A percentile compares a stretch with the other conserved stretches of the same genome.
Conservation (phyloP, 2,329 filamentous ascomycete genomes). For the Cytospora paraplurivora region DNA sequence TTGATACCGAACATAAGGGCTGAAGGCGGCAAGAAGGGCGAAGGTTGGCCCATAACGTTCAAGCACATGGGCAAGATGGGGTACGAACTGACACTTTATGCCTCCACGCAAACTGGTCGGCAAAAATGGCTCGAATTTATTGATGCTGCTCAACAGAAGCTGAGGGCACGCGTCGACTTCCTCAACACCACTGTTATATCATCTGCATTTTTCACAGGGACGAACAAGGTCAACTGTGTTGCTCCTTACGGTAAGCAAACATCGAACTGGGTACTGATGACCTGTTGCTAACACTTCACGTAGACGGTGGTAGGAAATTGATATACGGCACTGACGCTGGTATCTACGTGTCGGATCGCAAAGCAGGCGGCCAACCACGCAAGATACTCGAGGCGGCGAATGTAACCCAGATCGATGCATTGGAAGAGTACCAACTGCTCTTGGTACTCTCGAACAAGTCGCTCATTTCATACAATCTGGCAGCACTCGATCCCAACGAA, state of each 20-base stretch:
- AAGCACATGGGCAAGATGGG: slow-evolving; percentile 93
- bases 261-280: neutral
- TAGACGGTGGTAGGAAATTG: slow-evolving; percentile 91
- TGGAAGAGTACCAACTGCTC: slow-evolving; percentile 92
- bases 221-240: slow-evolving; percentile 91
- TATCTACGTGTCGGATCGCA: slow-evolving; percentile 89
- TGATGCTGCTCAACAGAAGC: slow-evolving; percentile 82
- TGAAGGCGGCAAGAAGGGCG: slow-evolving; percentile 61
- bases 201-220: slow-evolving; percentile 59
- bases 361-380: slow-evolving; percentile 75
- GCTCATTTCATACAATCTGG: slow-evolving; percentile 83
- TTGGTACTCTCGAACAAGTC: slow-evolving; percentile 93
- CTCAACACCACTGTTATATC: slow-evolving; percentile 73
- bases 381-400: slow-evolving; percentile 82
- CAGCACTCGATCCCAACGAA: slow-evolving; percentile 83
- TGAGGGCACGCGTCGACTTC: slow-evolving; percentile 87
- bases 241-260: slow-evolving; percentile 76
- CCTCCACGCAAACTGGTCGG: slow-evolving; percentile 79
- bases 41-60: slow-evolving; percentile 95
- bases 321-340: slow-evolving; percentile 94
- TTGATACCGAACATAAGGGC: slow-evolving; percentile 63
- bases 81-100: slow-evolving; percentile 89
- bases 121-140: slow-evolving; percentile 98
- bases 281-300: slow-evolving; percentile 29
- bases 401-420: slow-evolving; percentile 92